phyloP scores from a whole-genome alignment of 1,139 yeast genomes.

The Taphrina deformans region DNA sequence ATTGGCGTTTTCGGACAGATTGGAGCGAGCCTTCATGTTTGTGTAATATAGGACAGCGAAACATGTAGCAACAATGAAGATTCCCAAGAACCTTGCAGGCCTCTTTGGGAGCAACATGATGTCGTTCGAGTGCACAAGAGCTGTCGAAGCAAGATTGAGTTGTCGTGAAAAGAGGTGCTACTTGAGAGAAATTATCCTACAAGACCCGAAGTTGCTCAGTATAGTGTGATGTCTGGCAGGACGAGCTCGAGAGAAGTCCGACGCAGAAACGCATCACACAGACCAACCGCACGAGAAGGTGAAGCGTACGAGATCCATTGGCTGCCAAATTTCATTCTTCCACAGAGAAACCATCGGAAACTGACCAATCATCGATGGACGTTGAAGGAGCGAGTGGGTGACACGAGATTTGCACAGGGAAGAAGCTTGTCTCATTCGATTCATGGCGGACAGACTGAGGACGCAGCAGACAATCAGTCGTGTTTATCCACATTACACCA shows the following conservation, averaged over 20 bases:
- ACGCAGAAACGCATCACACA: background rate
- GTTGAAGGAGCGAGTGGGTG: too few species aligned
- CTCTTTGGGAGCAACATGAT: background rate
- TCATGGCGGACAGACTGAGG: too few species aligned
- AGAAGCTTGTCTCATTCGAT: too few species aligned
- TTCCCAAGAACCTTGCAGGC: background rate
- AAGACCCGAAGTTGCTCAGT: too few species aligned
- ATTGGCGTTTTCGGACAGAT: constrained; percentile 19
- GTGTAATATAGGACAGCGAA: background rate
- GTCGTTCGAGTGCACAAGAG: background rate
- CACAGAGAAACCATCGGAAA: background rate
- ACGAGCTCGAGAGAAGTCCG: background rate
- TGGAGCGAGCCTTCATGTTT: background rate
- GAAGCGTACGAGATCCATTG: background rate
- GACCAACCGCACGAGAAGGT: background rate
- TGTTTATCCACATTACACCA: too few species aligned
- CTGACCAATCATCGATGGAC: background rate
- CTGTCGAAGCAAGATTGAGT: too few species aligned
- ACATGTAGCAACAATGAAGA: background rate
- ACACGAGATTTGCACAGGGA: too few species aligned
- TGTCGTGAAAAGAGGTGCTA: background rate
- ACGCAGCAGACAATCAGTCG: too few species aligned
- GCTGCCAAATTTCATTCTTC: background rate
- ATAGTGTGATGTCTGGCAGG: too few species aligned
- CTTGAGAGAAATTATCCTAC: too few species aligned